Base-by-base conservation (phyloP, 129 eudicot species). In the Flaveria brownii region DNA sequence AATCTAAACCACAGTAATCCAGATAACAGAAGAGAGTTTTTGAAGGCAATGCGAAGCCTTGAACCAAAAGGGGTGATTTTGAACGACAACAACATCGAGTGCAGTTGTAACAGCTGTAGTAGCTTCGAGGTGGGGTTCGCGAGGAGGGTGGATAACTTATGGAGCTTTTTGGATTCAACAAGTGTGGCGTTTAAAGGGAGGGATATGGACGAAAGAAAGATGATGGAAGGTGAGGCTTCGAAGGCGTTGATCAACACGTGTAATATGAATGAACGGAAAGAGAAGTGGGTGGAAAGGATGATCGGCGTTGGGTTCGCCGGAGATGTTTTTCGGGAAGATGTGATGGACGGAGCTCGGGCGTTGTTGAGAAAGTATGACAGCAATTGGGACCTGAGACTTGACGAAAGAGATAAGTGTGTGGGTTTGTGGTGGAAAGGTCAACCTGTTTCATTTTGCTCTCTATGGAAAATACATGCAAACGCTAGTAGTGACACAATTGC, bases 191-290 rank as follows among this genome's bases (percentile, higher is more conserved):
- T 79, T 70, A 91, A 91, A 85, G 95, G 97, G 26, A 84, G 97
- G 10, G 97, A 91, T 54, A 91, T 87, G 68, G 97, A 88, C 0
- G 97, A 91, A 72, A 85, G 97, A 76, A 88, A 87, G 73, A 78
- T 91, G 92, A 82, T 91, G 88, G 97, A 91, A 80, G 94, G 92
- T 11, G 97, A 91, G 66, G 91, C 92, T 59, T 90, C 97, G 1
- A 87, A 88, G 82, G 90, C 88, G 25, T 75, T 91, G 77, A 70
- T 83, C 26, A 85, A 84, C 69, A 22, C 6, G 15, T 86, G 87
- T 14, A 90, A 84, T 52, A 88, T 88, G 97, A 91, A 88, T 71
- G 97, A 88, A 78, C 76, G 68, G 70, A 88, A 79, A 77, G 97
- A 91, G 51, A 87, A 78, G 59, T 91, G 97, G 97, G 85, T 80